Evolutionary conservation across 164 flowering plant genomes (phyloP), one percentile per base, ranked within the genome.

Genomic region (Vitis rotundifolia): DNA sequence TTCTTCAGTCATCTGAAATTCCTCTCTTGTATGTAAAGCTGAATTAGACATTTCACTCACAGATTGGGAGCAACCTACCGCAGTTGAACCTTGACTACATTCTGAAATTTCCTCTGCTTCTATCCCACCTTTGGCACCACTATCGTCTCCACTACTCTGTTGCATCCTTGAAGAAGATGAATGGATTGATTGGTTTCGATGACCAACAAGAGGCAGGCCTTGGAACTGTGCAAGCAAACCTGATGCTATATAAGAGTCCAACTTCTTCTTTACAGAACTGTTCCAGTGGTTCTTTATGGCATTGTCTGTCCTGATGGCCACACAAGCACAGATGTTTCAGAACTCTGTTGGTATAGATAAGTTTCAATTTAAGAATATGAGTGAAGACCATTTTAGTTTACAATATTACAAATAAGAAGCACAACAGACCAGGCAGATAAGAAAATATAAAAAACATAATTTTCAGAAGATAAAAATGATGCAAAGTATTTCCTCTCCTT

Each of bases 241-340:
- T 37, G 99, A 90, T 15, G 91, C 87, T 77, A 85, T 61, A 78
- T 90, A 95, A 15, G 91, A 84, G 59, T 88, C 97, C 77, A 93
- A 49, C 80, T 91, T 95, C 90, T 93, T 95, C 74, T 90, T 93
- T 15, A 95, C 97, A 49, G 99, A 95, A 79, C 96, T 90, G 81
- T 95, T 88, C 99, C 99, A 96, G 63, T 96, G 99, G 76, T 96
- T 96, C 82, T 96, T 96, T 70, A 96, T 96, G n/a, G 98, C 84
- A 89, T 96, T 96, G 87, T 96, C 99, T 64, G 98, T 81, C 93
- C 99, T 96, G 96, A 81, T 61, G 61, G 54, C 58, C 74, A 69
- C 37, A 73, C 44, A 78, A 78, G 22, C 67, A 73, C 29, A 76
- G 49, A 71, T 31, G 66, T 49, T 70, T 78, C 55, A 82, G 18